Base-by-base conservation (phyloP, 768 basidiomycete species). In the Cystobasidiopsis lactophilus region DNA sequence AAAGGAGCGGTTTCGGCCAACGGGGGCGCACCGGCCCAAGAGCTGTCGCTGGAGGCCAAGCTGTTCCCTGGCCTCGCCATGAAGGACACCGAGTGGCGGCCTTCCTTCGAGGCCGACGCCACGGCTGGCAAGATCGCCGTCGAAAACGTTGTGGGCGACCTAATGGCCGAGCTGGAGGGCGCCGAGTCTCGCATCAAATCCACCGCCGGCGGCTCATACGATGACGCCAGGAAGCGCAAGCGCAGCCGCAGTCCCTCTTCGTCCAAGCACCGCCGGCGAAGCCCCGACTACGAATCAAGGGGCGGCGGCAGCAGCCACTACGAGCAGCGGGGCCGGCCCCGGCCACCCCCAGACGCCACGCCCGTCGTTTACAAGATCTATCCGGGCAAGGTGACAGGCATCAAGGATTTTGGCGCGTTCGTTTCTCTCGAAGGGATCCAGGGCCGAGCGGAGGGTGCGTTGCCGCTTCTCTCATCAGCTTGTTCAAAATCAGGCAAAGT, bases 341-440 rank as follows among this genome's bases (percentile, higher is more conserved):
- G 64, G 16, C 64, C 60, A 13, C 53, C 61, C 40, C 48, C 80
- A 35, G 91, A 98, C 63, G 84, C 89, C 40, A 73, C 72, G 46
- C 88, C 93, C 0, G 70, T 95, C 2, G 66, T 93, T 40, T 96
- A 79, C 76, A 96, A 96, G 72, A 85, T 96, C 30, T 98, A 96
- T 67, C 72, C 74, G 50, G 93, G 91, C 7, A 78, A 76, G 57
- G 78, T 96, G 26, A 73, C 80, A 1, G 78, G 82, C 13, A 60
- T 93, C 60, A 85, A 84, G 67, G 93, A 98, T 55, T 98, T 96
- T 65, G 93, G 93, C 50, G 89, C 85, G 0, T 98, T 98, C 62
- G 80, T 93, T 38, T 74, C 75, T 30, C 67, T 98, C 5, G 89
- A 98, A 57, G 91, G 91, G 27, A 69, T 96, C 44, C 68, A 70